Evolutionary conservation across 202 grass and related monocot genomes (phyloP), one percentile per base, ranked within the genome.

Genomic region (Tripidium arundinaceum): DNA sequence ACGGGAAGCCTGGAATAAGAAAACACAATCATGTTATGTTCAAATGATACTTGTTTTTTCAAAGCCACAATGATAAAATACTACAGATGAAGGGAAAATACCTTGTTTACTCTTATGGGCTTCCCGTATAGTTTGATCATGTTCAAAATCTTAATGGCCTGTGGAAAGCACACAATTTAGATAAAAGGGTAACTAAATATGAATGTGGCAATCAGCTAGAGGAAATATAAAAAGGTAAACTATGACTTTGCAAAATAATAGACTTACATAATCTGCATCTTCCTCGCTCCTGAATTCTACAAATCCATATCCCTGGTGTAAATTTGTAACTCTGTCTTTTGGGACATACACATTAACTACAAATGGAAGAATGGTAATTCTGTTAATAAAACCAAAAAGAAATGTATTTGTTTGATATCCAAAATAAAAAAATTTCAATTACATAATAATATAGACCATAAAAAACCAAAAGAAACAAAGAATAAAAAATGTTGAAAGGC

Each of bases 91-190:
- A 73, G 62, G 43, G 78, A 78, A 65, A 49, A 76, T 31, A 95
- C 96, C 90, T 99, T 99, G 70, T 99, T 99, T 66, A 99, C 96
- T 73, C 96, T 90, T 86, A 99, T 93, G 69, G 96, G 96, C 37
- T 99, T 99, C 74, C 96, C 96, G 25, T 96, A 99, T 31, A 99
- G 89, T 79, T 99, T 99, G 70, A 99, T 94, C 96, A 99, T 99
- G 85, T 99, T 99, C 85, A 99, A 90, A 84, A 96, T 96, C 65
- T 99, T 99, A 83, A 99, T 99, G 74, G 96, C 90, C 96, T 93
- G 70, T 31, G 79, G 63, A 64, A 83, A 38, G 40, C n/a, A 82
- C 65, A 25, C 11, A 31, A 13, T 33, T 41, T 27, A 73, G 41
- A 33, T 68, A 65, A 62, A 58, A 40, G 4, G 27, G 40, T 42